Evolutionary conservation across 495 filamentous ascomycete species (phyloP).

Genomic region (Aspergillus affinis): DNA sequence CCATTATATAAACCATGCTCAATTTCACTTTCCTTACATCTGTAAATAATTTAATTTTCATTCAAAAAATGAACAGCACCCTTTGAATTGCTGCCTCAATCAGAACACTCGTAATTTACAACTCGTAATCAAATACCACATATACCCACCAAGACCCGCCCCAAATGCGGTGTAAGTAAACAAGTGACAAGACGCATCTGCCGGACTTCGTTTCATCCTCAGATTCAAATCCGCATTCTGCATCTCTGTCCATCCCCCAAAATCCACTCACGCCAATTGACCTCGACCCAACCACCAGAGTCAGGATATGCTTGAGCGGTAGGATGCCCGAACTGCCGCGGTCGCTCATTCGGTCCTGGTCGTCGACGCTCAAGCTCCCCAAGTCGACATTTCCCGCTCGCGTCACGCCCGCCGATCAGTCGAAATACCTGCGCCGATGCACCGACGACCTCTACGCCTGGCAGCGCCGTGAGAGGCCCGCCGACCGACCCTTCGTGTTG

Average conservation of each 20-base stretch:
- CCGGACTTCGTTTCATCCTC: too few species aligned
- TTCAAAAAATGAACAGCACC: too few species aligned
- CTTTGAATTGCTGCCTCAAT: too few species aligned
- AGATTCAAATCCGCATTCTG: slow-evolving; percentile 8
- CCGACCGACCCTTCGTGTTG: slow-evolving; percentile 66
- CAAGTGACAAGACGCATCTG: too few species aligned
- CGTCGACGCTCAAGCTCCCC: slow-evolving; percentile 59
- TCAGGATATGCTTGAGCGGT: slow-evolving; percentile 35
- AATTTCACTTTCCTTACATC: too few species aligned
- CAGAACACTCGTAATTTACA: too few species aligned
- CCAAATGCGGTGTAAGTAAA: too few species aligned
- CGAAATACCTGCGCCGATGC: slow-evolving; percentile 71
- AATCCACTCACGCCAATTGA: slow-evolving; percentile 1
- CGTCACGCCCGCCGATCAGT: slow-evolving; percentile 47
- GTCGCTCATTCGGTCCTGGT: slow-evolving; percentile 53
- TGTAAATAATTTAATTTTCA: too few species aligned
- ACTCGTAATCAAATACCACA: too few species aligned
- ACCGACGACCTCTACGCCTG: slow-evolving; percentile 87
- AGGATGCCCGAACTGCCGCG: slow-evolving; percentile 51
- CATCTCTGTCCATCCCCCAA: neutral
- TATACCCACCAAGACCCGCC: neutral
- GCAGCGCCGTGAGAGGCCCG: slow-evolving; percentile 66
- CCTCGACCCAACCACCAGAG: slow-evolving; percentile 5
- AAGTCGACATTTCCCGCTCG: slow-evolving; percentile 60
- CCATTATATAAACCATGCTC: too few species aligned